A percentile compares a stretch with the other conserved stretches of the same genome.
phyloP scores from a whole-genome alignment of 768 basidiomycete species.

The Rhodotorula diobovata region DNA sequence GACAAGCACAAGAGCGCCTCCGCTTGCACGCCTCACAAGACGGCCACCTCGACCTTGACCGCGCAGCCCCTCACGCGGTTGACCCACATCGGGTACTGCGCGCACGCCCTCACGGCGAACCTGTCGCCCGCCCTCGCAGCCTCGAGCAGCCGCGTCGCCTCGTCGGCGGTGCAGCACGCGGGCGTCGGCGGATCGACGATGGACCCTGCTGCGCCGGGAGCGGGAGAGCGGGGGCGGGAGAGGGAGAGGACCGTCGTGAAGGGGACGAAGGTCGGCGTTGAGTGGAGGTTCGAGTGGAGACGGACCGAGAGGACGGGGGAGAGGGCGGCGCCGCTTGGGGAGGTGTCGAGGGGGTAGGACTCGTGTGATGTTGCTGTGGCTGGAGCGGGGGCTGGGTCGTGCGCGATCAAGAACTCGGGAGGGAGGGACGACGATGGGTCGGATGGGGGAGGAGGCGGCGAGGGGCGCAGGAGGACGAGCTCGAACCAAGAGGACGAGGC shows the following conservation, averaged over 20 bases:
- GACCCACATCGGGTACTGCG: constrained; percentile 26
- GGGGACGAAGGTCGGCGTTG: not conserved
- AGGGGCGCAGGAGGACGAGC: constrained; percentile 14
- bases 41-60: constrained; percentile 4
- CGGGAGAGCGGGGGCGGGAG: not conserved
- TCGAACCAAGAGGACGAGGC: constrained; percentile 35
- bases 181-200: not conserved
- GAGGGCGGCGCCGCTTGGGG: no score
- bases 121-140: constrained; percentile 13
- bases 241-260: not conserved
- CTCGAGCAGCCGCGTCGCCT: not conserved
- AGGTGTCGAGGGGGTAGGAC: not conserved
- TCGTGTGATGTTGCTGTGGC: no score
- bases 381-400: not conserved
- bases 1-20: no score
- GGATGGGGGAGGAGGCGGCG: no score
- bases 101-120: constrained; percentile 15
- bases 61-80: constrained; percentile 4
- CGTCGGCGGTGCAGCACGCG: not conserved
- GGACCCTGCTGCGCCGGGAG: not conserved
- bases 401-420: not conserved
- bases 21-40: not conserved
- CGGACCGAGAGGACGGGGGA: not conserved
- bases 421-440: not conserved
- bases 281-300: constrained; percentile 26